Percentiles rank a stretch among this genome's conserved stretches.
These are phyloP conservation scores for Diaporthe citrichinensis DNA, from an alignment of 2,329 filamentous ascomycete genomes.

Conservation along the genomic window DNA sequence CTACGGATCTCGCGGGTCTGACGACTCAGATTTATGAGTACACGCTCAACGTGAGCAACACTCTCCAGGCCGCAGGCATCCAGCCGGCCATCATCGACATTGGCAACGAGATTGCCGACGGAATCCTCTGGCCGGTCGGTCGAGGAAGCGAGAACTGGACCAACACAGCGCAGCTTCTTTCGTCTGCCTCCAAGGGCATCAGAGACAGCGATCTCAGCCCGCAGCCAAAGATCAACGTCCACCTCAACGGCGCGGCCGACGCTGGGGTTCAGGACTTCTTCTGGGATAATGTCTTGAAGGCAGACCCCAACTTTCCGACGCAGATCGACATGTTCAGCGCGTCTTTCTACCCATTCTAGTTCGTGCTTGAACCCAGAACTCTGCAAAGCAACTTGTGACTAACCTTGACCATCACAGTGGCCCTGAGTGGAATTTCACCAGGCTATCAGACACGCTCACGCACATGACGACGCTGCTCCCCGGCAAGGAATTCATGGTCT, in stretches of 20 bases:
- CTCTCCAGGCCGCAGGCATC: constrained; percentile 69
- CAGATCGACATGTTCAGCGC: constrained; percentile 82
- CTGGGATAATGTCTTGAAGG: constrained; percentile 70
- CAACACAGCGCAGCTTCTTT: constrained; percentile 75
- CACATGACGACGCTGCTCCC: constrained; percentile 12
- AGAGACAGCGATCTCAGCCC: constrained; percentile 71
- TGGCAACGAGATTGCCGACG: constrained; percentile 79
- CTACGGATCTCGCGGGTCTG: constrained; percentile 69
- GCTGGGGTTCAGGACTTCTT: constrained; percentile 73
- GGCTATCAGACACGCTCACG: constrained; percentile 6
- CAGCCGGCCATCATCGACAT: constrained; percentile 75
- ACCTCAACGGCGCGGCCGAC: constrained; percentile 83
- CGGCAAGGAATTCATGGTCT: constrained; percentile 75
- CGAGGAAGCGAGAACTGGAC: constrained; percentile 64
- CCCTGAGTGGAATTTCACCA: constrained; percentile 24
- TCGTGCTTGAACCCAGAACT: background rate
- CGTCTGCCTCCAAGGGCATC: constrained; percentile 74
- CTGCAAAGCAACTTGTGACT: background rate
- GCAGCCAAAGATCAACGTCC: constrained; percentile 79
- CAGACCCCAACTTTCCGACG: constrained; percentile 61
- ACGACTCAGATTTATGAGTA: constrained; percentile 77
- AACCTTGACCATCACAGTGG: background rate
- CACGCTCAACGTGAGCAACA: constrained; percentile 72
- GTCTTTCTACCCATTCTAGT: constrained; percentile 51
- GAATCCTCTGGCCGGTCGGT: constrained; percentile 77